A percentile compares a stretch with the other conserved stretches of the same genome.
These are phyloP conservation scores for Scytalidium lignicola DNA, from an alignment of 2,329 filamentous ascomycete genomes.

Conservation along the genomic window DNA sequence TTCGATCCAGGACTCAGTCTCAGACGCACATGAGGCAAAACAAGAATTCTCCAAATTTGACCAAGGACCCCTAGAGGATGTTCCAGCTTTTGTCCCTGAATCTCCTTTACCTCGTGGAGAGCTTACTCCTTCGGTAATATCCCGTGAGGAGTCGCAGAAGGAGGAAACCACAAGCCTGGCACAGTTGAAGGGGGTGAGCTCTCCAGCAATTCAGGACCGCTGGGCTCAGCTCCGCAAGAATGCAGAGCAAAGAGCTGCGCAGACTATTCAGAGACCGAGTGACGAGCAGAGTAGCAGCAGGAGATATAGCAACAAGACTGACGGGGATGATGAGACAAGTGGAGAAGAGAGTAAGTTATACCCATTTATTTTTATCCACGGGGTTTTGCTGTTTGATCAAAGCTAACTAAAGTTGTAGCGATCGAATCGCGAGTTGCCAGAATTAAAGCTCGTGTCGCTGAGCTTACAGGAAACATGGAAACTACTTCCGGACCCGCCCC, in stretches of 20 bases:
- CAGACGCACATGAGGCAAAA: slow-evolving; percentile 55
- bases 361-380: no score
- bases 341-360: slow-evolving; percentile 81
- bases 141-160: slow-evolving; percentile 21
- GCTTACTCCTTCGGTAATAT: slow-evolving; percentile 12
- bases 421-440: slow-evolving; percentile 95
- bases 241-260: slow-evolving; percentile 73
- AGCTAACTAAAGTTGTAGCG: slow-evolving; percentile 48
- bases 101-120: slow-evolving; percentile 24
- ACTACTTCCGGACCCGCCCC: not conserved
- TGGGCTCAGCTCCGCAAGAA: slow-evolving; percentile 98
- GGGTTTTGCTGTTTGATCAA: not conserved
- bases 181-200: slow-evolving; percentile 18
- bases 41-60: slow-evolving; percentile 67
- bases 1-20: slow-evolving; percentile 43
- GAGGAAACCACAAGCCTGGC: slow-evolving; percentile 30
- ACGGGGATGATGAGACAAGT: slow-evolving; percentile 81
- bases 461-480: slow-evolving; percentile 84
- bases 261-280: slow-evolving; percentile 42
- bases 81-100: slow-evolving; percentile 73
- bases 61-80: slow-evolving; percentile 81
- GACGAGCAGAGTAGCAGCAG: slow-evolving; percentile 58
- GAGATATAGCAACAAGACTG: slow-evolving; percentile 50
- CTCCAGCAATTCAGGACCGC: slow-evolving; percentile 58
- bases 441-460: slow-evolving; percentile 95